Conservation (phyloP, 768 basidiomycete species). For the Russula compacta region DNA sequence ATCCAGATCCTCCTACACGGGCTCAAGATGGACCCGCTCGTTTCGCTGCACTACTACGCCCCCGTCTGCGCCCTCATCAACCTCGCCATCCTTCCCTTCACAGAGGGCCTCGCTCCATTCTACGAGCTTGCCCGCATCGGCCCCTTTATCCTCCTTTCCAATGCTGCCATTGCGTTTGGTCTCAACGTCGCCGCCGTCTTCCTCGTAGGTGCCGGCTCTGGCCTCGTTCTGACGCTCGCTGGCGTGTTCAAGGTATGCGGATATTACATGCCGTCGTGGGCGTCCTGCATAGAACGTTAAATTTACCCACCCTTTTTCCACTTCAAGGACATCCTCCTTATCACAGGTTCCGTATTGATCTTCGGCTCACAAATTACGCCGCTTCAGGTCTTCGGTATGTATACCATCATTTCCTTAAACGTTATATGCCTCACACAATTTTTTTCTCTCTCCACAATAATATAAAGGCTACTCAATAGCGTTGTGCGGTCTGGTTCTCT, state of each 20-base stretch:
- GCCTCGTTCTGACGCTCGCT: slow-evolving; percentile 84
- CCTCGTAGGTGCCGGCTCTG: slow-evolving; percentile 80
- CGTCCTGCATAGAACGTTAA: not conserved
- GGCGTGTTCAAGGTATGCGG: slow-evolving; percentile 78
- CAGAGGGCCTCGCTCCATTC: slow-evolving; percentile 86
- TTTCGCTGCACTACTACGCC: slow-evolving; percentile 93
- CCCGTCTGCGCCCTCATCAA: slow-evolving; percentile 93
- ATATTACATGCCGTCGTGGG: not conserved
- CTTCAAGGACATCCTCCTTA: slow-evolving; percentile 81
- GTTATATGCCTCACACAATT: not conserved
- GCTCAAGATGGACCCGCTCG: slow-evolving; percentile 95
- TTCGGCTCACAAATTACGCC: slow-evolving; percentile 76
- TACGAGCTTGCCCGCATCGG: slow-evolving; percentile 45
- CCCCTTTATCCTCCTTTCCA: slow-evolving; percentile 63
- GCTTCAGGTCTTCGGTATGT: slow-evolving; percentile 70
- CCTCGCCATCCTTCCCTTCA: slow-evolving; percentile 77
- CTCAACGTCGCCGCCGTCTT: slow-evolving; percentile 93
- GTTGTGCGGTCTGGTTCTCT: slow-evolving; percentile 72
- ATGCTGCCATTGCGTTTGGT: slow-evolving; percentile 80
- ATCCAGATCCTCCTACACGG: slow-evolving; percentile 93
- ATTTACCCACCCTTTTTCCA: not conserved
- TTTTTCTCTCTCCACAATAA: not conserved
- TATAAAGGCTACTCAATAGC: slow-evolving; percentile 77
- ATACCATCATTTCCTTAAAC: not conserved
- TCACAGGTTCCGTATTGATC: slow-evolving; percentile 80